These are phyloP conservation scores for Alternaria sp. DNA, from an alignment of 2,329 filamentous ascomycete genomes.

Conservation along the genomic window DNA sequence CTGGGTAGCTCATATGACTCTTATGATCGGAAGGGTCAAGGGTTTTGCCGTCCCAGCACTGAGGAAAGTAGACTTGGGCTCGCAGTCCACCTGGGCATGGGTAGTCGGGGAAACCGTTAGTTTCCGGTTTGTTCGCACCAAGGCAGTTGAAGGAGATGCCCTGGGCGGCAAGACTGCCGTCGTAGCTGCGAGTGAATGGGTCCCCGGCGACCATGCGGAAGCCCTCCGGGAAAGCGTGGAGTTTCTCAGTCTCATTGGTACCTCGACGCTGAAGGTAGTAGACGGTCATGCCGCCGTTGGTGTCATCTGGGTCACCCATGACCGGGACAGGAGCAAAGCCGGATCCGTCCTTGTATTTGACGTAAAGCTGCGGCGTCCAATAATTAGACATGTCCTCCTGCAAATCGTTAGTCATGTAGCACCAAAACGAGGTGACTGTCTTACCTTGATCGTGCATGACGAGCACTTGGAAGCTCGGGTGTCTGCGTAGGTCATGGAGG, in stretches of 20 bases:
- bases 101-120: constrained; percentile 71
- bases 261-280: constrained; percentile 69
- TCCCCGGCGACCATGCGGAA: constrained; percentile 77
- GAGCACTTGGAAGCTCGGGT: constrained; percentile 69
- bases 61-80: constrained; percentile 74
- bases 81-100: constrained; percentile 68
- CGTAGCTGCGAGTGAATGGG: constrained; percentile 62
- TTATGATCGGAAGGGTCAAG: constrained; percentile 65
- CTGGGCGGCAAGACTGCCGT: constrained; percentile 51
- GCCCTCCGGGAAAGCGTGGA: constrained; percentile 72
- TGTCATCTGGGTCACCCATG: constrained; percentile 55
- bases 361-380: constrained; percentile 77
- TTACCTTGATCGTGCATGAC: constrained; percentile 68
- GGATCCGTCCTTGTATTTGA: constrained; percentile 52
- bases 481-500: constrained; percentile 66
- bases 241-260: constrained; percentile 64
- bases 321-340: constrained; percentile 67
- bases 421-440: not conserved
- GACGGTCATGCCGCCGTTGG: constrained; percentile 69
- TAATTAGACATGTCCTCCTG: constrained; percentile 65
- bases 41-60: constrained; percentile 71
- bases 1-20: constrained; percentile 69
- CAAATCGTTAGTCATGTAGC: not conserved
- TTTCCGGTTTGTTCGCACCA: constrained; percentile 47
- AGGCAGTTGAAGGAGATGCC: constrained; percentile 66